Conservation (phyloP, 2,329 filamentous ascomycete genomes). For the Pyrenochaeta sp. region DNA sequence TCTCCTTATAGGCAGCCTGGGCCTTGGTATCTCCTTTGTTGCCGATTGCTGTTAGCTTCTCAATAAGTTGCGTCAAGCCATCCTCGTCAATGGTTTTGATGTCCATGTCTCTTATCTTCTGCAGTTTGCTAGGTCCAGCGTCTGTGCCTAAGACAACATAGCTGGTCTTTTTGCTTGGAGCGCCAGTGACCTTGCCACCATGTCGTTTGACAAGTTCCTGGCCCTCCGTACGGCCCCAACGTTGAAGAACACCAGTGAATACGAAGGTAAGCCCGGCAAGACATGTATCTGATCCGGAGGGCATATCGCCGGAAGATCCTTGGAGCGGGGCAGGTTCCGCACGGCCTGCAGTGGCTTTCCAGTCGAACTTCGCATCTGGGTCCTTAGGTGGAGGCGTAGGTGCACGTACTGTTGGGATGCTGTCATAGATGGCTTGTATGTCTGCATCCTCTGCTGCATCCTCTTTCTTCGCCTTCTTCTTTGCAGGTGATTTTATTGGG, state of each 20-base stretch:
- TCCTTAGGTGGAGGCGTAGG: slow-evolving; percentile 82
- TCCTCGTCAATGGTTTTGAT: slow-evolving; percentile 96
- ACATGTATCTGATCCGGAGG: slow-evolving; percentile 86
- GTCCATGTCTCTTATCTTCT: slow-evolving; percentile 79
- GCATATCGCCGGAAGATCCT: slow-evolving; percentile 72
- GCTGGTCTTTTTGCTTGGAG: slow-evolving; percentile 90
- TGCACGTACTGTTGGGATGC: slow-evolving; percentile 81
- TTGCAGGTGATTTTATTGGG: slow-evolving; percentile 60
- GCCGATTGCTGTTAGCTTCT: slow-evolving; percentile 81
- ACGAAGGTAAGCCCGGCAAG: slow-evolving; percentile 90
- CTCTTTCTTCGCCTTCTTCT: slow-evolving; percentile 71
- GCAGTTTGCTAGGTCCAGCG: slow-evolving; percentile 90
- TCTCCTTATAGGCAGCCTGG: slow-evolving; percentile 83
- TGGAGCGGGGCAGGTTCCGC: slow-evolving; percentile 70
- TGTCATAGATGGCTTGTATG: slow-evolving; percentile 86
- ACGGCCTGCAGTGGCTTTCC: slow-evolving; percentile 65
- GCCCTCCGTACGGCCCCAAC: slow-evolving; percentile 83
- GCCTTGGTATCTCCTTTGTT: slow-evolving; percentile 78
- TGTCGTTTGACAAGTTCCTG: slow-evolving; percentile 89
- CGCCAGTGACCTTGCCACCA: slow-evolving; percentile 86
- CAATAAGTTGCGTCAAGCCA: slow-evolving; percentile 87
- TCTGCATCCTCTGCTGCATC: slow-evolving; percentile 72
- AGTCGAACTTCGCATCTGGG: slow-evolving; percentile 79
- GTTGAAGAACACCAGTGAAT: slow-evolving; percentile 87
- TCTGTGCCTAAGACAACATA: slow-evolving; percentile 92